A percentile compares a stretch with the other conserved stretches of the same genome.
phyloP scores from a whole-genome alignment of 805 yeast genomes.

The Teunomyces barrocoloradensis region DNA sequence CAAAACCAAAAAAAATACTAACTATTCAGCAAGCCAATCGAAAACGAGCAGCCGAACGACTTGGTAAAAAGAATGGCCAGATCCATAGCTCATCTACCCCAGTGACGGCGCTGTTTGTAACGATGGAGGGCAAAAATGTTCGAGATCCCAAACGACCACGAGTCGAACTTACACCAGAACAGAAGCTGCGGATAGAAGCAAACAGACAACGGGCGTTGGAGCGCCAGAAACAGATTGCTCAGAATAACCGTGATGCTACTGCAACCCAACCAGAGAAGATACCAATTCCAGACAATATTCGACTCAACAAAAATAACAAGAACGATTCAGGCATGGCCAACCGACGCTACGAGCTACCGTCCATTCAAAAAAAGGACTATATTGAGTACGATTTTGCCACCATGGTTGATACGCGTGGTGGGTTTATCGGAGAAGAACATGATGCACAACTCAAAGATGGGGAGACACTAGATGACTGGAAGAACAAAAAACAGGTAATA shows the following conservation, averaged over 20 bases:
- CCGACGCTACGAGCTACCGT: slow-evolving; percentile 21
- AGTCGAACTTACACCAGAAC: slow-evolving; percentile 46
- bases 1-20: slow-evolving; percentile 7
- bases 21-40: slow-evolving; percentile 58
- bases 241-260: slow-evolving; percentile 39
- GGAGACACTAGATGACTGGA: slow-evolving; percentile 50
- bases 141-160: slow-evolving; percentile 20
- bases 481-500: slow-evolving; percentile 41
- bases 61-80: slow-evolving; percentile 32
- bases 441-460: slow-evolving; percentile 49
- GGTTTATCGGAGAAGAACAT: slow-evolving; percentile 52
- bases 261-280: not conserved
- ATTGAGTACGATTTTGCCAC: slow-evolving; percentile 86
- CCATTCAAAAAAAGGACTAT: slow-evolving; percentile 59
- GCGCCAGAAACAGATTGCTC: slow-evolving; percentile 27
- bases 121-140: slow-evolving; percentile 3
- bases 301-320: slow-evolving; percentile 12
- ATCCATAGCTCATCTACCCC: not conserved
- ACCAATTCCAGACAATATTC: slow-evolving; percentile 5
- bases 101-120: slow-evolving; percentile 2
- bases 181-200: slow-evolving; percentile 45
- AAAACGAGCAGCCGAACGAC: slow-evolving; percentile 56
- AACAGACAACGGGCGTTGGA: slow-evolving; percentile 56
- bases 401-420: slow-evolving; percentile 88
- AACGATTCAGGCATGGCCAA: slow-evolving; percentile 8